Percentiles rank a stretch among this genome's conserved stretches.
Evolutionary conservation across 768 basidiomycete species (phyloP).

Genomic region (Tulasnella sp.): DNA sequence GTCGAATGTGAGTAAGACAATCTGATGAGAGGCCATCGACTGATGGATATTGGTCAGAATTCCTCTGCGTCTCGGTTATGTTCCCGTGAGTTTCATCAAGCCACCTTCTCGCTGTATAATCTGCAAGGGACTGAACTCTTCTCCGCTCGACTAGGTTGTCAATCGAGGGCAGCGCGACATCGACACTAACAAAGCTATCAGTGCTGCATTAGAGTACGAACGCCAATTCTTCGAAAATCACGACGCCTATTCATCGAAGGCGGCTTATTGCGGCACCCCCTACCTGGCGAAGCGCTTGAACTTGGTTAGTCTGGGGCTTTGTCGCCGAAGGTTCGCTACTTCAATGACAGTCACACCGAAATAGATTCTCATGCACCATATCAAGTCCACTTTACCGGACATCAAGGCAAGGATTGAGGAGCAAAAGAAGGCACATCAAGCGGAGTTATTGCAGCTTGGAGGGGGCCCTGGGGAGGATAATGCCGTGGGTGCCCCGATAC

Average conservation of each 20-base stretch:
- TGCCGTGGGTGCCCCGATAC: slow-evolving; percentile 49
- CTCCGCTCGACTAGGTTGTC: slow-evolving; percentile 44
- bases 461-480: slow-evolving; percentile 83
- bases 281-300: slow-evolving; percentile 90
- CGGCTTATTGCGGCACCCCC: slow-evolving; percentile 96
- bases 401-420: slow-evolving; percentile 95
- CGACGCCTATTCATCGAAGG: slow-evolving; percentile 71
- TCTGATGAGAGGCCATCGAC: slow-evolving; percentile 42
- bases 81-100: slow-evolving; percentile 62
- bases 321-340: not conserved
- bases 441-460: slow-evolving; percentile 82
- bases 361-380: slow-evolving; percentile 99
- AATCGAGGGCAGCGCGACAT: slow-evolving; percentile 99
- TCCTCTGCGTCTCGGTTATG: slow-evolving; percentile 93
- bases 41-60: slow-evolving; percentile 49
- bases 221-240: slow-evolving; percentile 94
- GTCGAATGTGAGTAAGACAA: slow-evolving; percentile 46
- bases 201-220: slow-evolving; percentile 83
- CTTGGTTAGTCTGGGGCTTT: slow-evolving; percentile 55
- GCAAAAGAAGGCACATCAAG: slow-evolving; percentile 84
- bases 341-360: not conserved
- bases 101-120: slow-evolving; percentile 42
- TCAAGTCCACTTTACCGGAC: slow-evolving; percentile 93
- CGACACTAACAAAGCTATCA: slow-evolving; percentile 83
- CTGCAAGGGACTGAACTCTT: not conserved